A percentile compares a stretch with the other conserved stretches of the same genome.
phyloP scores from a whole-genome alignment of 108 stramenopile species.

The Skeletonema menzelii region DNA sequence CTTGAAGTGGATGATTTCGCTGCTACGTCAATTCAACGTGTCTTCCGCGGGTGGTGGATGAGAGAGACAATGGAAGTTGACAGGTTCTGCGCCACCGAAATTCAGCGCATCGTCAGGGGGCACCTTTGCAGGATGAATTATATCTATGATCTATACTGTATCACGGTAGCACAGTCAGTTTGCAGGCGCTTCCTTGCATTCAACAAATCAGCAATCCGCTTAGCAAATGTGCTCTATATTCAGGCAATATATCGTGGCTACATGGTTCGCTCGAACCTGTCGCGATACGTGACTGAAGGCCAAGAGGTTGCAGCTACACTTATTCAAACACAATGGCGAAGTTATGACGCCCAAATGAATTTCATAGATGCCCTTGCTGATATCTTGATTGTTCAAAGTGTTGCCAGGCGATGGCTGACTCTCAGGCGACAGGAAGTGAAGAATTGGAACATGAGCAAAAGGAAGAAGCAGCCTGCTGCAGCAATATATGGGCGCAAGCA shows the following conservation, averaged over 20 bases:
- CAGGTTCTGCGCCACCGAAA: conserved; percentile 66
- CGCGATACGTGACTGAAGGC: conserved; percentile 29
- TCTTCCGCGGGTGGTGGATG: conserved; percentile 84
- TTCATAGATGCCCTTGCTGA: conserved; percentile 61
- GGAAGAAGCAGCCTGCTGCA: conserved; percentile 5
- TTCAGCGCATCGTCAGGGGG: conserved; percentile 59
- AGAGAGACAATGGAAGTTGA: conserved; percentile 75
- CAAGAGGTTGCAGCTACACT: conserved; percentile 54
- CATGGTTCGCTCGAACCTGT: conserved; percentile 40
- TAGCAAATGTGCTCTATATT: conserved; percentile 58
- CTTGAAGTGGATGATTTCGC: conserved; percentile 54
- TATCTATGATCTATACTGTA: conserved; percentile 45
- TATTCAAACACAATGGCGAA: conserved; percentile 65
- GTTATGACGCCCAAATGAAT: conserved; percentile 60
- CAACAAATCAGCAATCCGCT: conserved; percentile 38
- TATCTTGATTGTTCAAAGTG: conserved; percentile 66
- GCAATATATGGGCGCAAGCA: conserved; percentile 3
- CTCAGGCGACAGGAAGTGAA: conserved; percentile 16
- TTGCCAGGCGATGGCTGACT: conserved; percentile 61
- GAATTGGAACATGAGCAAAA: neutral
- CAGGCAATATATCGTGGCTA: conserved; percentile 63
- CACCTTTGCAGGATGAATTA: conserved; percentile 40
- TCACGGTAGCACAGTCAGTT: conserved; percentile 61
- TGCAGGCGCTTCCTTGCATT: conserved; percentile 49
- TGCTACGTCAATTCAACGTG: conserved; percentile 69